These are phyloP conservation scores for Lyophyllum semitale DNA, from an alignment of 768 basidiomycete species.

Conservation along the genomic window DNA sequence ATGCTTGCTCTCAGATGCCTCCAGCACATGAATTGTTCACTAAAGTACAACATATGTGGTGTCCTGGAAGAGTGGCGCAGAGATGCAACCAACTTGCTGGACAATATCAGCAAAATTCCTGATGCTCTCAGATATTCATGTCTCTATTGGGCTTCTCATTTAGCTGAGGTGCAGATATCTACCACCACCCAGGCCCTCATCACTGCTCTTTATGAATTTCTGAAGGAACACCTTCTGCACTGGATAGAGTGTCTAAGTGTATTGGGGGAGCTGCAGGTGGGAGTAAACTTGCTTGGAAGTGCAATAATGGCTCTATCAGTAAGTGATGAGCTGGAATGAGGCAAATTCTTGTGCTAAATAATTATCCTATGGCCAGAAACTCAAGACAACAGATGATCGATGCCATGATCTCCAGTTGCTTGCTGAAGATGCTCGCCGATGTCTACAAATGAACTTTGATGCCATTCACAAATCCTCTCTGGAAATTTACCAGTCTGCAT, in stretches of 20 bases:
- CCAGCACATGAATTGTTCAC: constrained; percentile 5
- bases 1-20: constrained; percentile 10
- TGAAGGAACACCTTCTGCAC: constrained; percentile 5
- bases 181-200: background rate
- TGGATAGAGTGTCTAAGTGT: constrained; percentile 19
- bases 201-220: background rate
- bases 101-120: constrained; percentile 3
- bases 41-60: constrained; percentile 12
- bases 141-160: constrained; percentile 16
- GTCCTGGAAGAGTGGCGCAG: background rate
- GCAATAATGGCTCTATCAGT: background rate
- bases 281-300: background rate
- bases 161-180: constrained; percentile 6
- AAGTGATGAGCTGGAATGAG: background rate
- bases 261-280: background rate
- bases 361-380: background rate
- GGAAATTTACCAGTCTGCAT: background rate
- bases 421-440: constrained; percentile 10
- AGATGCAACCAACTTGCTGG: constrained; percentile 2
- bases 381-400: background rate
- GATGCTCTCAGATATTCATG: constrained; percentile 16
- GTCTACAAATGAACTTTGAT: constrained; percentile 14
- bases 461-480: background rate
- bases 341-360: background rate
- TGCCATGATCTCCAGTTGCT: background rate